Evolutionary conservation across 805 yeast genomes (phyloP).

Genomic region (Lipomyces chichibuensis): DNA sequence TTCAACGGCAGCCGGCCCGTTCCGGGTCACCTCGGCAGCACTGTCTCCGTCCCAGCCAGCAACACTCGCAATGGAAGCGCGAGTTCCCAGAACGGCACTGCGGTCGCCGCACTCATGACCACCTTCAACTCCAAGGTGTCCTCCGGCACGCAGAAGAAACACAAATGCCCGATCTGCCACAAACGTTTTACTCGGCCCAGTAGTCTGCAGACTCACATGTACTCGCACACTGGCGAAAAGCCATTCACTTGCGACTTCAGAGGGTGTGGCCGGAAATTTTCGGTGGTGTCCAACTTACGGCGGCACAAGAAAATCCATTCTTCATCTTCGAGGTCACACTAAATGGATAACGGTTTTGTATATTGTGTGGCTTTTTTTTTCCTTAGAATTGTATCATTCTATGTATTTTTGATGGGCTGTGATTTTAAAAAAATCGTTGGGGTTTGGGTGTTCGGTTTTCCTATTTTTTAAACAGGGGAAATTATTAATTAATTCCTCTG

Average conservation of each 20-base stretch:
- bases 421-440: neutral
- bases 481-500: neutral
- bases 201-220: constrained; percentile 75
- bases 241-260: constrained; percentile 66
- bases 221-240: constrained; percentile 78
- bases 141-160: constrained; percentile 38
- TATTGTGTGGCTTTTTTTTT: neutral
- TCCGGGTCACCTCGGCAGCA: constrained; percentile 9
- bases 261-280: constrained; percentile 68
- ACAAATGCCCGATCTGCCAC: constrained; percentile 56
- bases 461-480: neutral
- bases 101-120: constrained; percentile 29
- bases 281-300: constrained; percentile 78
- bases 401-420: constrained; percentile 1
- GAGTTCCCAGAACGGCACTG: neutral
- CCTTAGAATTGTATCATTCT: constrained; percentile 3
- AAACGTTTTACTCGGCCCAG: constrained; percentile 83
- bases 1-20: constrained; percentile 11
- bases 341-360: neutral
- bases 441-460: constrained; percentile 7
- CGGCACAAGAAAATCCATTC: constrained; percentile 72
- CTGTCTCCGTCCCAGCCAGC: constrained; percentile 3
- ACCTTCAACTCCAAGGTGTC: constrained; percentile 32
- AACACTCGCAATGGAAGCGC: neutral
- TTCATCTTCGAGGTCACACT: constrained; percentile 1